phyloP scores from a whole-genome alignment of 352 stramenopile species.

The Globisporangium recalcitrans region DNA sequence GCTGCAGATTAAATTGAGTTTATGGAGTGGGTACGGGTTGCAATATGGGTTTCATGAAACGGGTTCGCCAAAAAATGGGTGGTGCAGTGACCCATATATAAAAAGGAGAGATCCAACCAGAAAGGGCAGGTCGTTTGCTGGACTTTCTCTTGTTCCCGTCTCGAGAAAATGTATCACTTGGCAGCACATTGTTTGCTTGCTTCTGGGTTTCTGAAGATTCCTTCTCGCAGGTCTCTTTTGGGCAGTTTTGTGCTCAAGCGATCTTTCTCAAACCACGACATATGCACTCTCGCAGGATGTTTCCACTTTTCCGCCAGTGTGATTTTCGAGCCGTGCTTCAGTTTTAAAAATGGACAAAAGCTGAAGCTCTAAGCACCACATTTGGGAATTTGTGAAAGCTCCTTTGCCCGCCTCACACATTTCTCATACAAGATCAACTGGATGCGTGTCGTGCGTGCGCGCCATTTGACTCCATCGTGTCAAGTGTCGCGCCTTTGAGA shows the following conservation, averaged over 20 bases:
- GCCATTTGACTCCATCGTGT: not conserved
- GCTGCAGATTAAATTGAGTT: not conserved
- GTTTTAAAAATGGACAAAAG: no score
- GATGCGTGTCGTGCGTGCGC: not conserved
- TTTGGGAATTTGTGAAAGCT: no score
- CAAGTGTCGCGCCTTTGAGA: not conserved
- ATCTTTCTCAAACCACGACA: not conserved
- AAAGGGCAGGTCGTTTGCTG: not conserved
- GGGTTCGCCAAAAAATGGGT: not conserved
- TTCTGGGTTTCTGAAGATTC: not conserved
- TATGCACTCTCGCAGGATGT: not conserved
- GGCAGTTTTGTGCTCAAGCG: not conserved
- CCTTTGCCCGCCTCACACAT: no score
- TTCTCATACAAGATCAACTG: no score
- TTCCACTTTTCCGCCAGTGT: not conserved
- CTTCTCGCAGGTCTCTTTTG: not conserved
- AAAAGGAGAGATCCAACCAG: not conserved
- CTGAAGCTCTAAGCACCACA: no score
- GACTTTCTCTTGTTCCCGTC: constrained; percentile 1
- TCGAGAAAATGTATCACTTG: not conserved
- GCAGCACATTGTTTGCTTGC: not conserved
- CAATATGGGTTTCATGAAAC: not conserved
- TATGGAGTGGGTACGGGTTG: not conserved
- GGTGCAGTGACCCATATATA: not conserved
- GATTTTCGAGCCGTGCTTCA: no score